Conservation (phyloP, 2,329 filamentous ascomycete species). For the Calonectria pteridis region DNA sequence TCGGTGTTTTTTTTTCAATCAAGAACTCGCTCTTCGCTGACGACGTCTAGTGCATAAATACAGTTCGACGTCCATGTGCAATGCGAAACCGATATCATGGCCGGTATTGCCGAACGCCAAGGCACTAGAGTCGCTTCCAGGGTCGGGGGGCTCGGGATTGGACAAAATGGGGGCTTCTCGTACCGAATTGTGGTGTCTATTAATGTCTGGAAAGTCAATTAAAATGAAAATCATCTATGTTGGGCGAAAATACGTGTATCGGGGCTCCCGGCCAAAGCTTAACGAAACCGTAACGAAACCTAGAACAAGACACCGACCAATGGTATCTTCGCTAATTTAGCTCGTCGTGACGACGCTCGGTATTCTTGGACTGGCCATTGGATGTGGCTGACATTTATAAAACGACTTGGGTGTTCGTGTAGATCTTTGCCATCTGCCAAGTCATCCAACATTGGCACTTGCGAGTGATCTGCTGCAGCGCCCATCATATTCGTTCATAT, state of each 20-base stretch:
- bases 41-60: neutral
- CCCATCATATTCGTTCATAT: neutral
- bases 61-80: no score
- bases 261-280: neutral
- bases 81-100: neutral
- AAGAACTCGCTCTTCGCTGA: neutral
- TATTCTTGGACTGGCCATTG: neutral
- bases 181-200: neutral
- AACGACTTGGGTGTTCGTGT: neutral
- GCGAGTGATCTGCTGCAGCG: neutral
- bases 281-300: neutral
- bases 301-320: neutral
- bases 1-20: no score
- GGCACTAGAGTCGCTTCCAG: neutral
- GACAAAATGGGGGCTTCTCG: neutral
- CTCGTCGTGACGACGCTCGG: neutral
- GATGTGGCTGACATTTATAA: neutral
- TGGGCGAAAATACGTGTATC: neutral
- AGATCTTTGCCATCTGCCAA: neutral
- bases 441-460: neutral
- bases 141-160: neutral
- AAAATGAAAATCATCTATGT: neutral
- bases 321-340: neutral
- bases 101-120: neutral
- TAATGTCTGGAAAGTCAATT: neutral